Conservation (phyloP, 495 filamentous ascomycete species). For the Penicillium soppii region DNA sequence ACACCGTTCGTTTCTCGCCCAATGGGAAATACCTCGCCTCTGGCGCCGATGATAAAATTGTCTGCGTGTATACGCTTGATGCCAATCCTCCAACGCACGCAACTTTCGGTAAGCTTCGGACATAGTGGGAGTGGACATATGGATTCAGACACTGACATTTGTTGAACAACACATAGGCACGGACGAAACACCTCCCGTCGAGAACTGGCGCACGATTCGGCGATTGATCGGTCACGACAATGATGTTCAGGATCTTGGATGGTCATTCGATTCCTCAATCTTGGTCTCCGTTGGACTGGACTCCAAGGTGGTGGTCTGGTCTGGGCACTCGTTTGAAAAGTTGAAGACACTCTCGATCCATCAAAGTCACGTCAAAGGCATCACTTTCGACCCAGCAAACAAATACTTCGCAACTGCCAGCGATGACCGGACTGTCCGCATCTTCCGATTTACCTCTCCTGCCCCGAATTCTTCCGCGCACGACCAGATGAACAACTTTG, state of each 20-base stretch:
- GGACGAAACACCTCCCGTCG: slow-evolving; percentile 87
- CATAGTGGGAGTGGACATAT: not conserved
- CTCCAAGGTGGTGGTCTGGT: slow-evolving; percentile 98
- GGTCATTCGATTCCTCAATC: slow-evolving; percentile 94
- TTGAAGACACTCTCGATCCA: slow-evolving; percentile 88
- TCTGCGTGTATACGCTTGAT: slow-evolving; percentile 93
- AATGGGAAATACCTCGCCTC: slow-evolving; percentile 93
- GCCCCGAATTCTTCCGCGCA: slow-evolving; percentile 88
- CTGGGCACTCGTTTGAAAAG: slow-evolving; percentile 95
- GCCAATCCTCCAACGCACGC: slow-evolving; percentile 71
- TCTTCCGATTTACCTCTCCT: slow-evolving; percentile 91
- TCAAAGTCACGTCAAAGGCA: slow-evolving; percentile 96
- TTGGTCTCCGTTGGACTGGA: slow-evolving; percentile 95
- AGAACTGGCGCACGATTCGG: slow-evolving; percentile 94
- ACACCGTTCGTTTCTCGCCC: slow-evolving; percentile 92
- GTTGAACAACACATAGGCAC: slow-evolving; percentile 53
- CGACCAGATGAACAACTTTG: slow-evolving; percentile 93
- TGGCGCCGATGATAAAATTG: slow-evolving; percentile 96
- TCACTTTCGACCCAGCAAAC: slow-evolving; percentile 97
- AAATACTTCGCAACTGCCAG: slow-evolving; percentile 98
- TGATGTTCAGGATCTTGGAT: slow-evolving; percentile 96
- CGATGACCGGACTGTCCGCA: slow-evolving; percentile 94
- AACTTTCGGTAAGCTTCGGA: slow-evolving; percentile 66
- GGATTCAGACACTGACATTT: not conserved
- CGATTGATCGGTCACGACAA: slow-evolving; percentile 96